These are phyloP conservation scores for Phyllosticta citriasiana DNA, from an alignment of 2,329 filamentous ascomycete genomes.

Conservation along the genomic window DNA sequence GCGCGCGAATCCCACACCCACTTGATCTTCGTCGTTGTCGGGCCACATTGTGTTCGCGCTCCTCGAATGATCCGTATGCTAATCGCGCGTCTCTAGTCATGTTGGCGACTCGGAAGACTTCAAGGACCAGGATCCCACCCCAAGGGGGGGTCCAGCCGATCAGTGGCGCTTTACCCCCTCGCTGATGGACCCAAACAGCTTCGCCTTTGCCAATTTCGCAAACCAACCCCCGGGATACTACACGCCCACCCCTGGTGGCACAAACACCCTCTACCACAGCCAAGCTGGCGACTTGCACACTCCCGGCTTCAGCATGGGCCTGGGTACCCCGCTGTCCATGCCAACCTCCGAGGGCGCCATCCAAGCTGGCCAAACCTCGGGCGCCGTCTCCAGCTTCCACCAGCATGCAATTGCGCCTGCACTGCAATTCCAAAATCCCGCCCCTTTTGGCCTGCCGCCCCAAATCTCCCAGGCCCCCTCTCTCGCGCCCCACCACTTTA, in stretches of 20 bases:
- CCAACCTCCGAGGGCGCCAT: constrained; percentile 59
- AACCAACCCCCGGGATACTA: constrained; percentile 78
- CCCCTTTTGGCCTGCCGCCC: constrained; percentile 55
- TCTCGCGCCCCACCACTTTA: constrained; percentile 70
- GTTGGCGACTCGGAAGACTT: constrained; percentile 40
- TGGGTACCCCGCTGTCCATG: constrained; percentile 74
- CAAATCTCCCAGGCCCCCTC: constrained; percentile 33
- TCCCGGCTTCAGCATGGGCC: constrained; percentile 60
- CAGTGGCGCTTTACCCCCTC: constrained; percentile 84
- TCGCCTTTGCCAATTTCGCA: constrained; percentile 68
- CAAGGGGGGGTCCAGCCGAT: constrained; percentile 68
- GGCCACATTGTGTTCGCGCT: not conserved
- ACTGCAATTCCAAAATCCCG: constrained; percentile 50
- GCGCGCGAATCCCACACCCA: not conserved
- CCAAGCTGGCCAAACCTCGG: constrained; percentile 47
- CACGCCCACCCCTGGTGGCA: constrained; percentile 74
- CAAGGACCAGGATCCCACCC: constrained; percentile 76
- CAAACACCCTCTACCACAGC: constrained; percentile 69
- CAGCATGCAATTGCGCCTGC: constrained; percentile 27
- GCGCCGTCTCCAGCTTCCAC: constrained; percentile 57
- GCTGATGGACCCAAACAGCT: constrained; percentile 74
- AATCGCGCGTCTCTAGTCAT: constrained; percentile 23
- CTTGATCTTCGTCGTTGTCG: not conserved
- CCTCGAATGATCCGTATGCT: not conserved
- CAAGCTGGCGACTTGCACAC: constrained; percentile 84